Percentiles rank a stretch among this genome's conserved stretches.
phyloP scores from a whole-genome alignment of 2,329 filamentous ascomycete genomes.

The Cercospora citrullina region DNA sequence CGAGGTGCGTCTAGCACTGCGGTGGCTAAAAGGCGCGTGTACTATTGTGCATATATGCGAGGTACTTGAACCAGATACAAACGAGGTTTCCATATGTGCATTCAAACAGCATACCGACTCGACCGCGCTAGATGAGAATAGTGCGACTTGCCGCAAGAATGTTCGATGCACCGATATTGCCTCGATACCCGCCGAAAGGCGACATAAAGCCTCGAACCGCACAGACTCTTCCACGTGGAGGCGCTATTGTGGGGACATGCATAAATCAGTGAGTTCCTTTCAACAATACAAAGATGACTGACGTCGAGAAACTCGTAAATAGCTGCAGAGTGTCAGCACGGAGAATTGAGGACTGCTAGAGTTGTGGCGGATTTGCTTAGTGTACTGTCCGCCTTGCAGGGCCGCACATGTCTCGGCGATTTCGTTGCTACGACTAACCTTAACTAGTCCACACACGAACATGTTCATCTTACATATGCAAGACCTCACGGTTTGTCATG shows the following conservation, averaged over 20 bases:
- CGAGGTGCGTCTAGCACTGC: constrained; percentile 12
- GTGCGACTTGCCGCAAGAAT: background rate
- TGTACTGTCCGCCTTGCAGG: background rate
- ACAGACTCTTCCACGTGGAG: background rate
- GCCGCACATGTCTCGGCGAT: background rate
- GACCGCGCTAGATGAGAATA: background rate
- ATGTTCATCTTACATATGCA: constrained; percentile 6
- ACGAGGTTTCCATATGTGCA: constrained; percentile 3
- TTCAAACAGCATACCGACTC: background rate
- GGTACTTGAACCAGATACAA: constrained; percentile 5
- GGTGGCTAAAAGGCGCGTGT: constrained; percentile 27
- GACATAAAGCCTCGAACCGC: background rate
- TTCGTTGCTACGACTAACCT: constrained; percentile 1
- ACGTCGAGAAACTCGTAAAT: background rate
- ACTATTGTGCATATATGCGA: constrained; percentile 32
- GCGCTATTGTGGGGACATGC: background rate
- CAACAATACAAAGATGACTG: background rate
- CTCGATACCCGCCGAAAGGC: background rate
- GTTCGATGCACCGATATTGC: background rate
- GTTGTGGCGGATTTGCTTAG: background rate
- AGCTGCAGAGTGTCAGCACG: background rate
- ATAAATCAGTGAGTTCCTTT: background rate
- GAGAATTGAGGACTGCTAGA: background rate
- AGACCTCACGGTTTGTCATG: background rate
- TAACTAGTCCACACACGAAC: background rate